Conservation (phyloP, 805 yeast genomes). For the Starmerella geochares region DNA sequence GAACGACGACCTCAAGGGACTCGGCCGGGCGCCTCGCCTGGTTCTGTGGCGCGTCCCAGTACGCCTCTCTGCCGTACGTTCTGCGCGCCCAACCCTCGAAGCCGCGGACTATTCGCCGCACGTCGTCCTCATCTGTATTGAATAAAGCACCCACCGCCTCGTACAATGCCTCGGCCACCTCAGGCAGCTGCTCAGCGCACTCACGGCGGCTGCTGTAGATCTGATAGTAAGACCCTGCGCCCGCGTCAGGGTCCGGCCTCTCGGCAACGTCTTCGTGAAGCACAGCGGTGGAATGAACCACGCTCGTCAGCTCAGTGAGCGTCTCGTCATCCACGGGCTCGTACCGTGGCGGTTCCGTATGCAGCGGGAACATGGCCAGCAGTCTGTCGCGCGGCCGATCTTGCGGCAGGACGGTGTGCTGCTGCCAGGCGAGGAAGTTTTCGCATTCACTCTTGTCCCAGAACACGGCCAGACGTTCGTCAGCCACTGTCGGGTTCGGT, state of each 20-base stretch:
- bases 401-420: conserved; percentile 14
- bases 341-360: background rate
- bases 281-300: conserved; percentile 4
- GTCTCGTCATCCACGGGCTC: conserved; percentile 7
- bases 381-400: conserved; percentile 14
- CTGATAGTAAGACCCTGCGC: conserved; percentile 10
- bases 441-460: conserved; percentile 43
- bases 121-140: conserved; percentile 2
- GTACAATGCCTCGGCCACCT: conserved; percentile 8
- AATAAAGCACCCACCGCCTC: conserved; percentile 1
- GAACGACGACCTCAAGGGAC: too few species aligned
- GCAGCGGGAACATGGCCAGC: conserved; percentile 24
- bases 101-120: conserved; percentile 2
- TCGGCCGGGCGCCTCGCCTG: background rate
- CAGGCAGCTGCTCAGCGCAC: conserved; percentile 12
- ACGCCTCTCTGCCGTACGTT: background rate
- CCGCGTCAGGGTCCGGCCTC: background rate
- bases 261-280: background rate
- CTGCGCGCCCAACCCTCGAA: conserved; percentile 10
- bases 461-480: conserved; percentile 33
- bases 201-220: conserved; percentile 4
- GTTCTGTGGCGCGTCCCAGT: background rate
- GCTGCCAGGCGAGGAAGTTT: conserved; percentile 44
- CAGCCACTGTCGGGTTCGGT: conserved; percentile 25
- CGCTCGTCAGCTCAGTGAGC: conserved; percentile 11